phyloP scores from a whole-genome alignment of 2,329 filamentous ascomycete genomes.

The Sporothrix brunneoviolacea region DNA sequence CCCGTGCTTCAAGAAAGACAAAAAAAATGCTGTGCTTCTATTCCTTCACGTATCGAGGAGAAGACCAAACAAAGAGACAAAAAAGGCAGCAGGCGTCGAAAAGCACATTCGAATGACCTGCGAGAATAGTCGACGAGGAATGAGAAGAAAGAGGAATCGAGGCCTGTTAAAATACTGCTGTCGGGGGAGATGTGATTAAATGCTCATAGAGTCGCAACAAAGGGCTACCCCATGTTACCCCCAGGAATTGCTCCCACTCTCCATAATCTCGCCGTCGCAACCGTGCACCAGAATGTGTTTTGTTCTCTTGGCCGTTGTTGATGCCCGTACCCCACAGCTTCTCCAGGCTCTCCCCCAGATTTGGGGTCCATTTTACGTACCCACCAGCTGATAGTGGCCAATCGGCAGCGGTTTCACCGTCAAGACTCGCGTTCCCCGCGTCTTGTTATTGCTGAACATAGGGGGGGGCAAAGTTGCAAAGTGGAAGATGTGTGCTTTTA shows the following conservation, averaged over 20 bases:
- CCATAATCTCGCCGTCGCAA: neutral
- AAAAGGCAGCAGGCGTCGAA: neutral
- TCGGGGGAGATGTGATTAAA: slow-evolving; percentile 3
- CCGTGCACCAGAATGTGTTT: too few species aligned
- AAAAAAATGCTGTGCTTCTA: too few species aligned
- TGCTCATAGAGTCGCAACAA: neutral
- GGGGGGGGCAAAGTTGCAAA: too few species aligned
- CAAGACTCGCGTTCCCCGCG: too few species aligned
- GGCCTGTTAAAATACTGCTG: neutral
- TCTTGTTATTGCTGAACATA: too few species aligned
- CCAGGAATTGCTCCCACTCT: neutral
- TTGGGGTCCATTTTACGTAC: neutral
- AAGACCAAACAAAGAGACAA: neutral
- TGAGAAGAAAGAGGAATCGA: neutral
- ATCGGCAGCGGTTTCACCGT: slow-evolving; percentile 6
- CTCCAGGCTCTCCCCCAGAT: neutral
- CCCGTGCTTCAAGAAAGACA: too few species aligned
- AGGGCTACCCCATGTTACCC: neutral
- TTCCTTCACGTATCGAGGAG: too few species aligned
- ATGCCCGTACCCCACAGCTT: too few species aligned
- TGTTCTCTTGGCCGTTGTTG: too few species aligned
- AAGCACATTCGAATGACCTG: neutral
- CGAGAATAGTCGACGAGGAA: neutral
- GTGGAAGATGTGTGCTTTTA: too few species aligned
- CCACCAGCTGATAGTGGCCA: slow-evolving; percentile 3